These are phyloP conservation scores for Globisporangium cystogenes DNA, from an alignment of 352 stramenopile species.

Conservation along the genomic window DNA sequence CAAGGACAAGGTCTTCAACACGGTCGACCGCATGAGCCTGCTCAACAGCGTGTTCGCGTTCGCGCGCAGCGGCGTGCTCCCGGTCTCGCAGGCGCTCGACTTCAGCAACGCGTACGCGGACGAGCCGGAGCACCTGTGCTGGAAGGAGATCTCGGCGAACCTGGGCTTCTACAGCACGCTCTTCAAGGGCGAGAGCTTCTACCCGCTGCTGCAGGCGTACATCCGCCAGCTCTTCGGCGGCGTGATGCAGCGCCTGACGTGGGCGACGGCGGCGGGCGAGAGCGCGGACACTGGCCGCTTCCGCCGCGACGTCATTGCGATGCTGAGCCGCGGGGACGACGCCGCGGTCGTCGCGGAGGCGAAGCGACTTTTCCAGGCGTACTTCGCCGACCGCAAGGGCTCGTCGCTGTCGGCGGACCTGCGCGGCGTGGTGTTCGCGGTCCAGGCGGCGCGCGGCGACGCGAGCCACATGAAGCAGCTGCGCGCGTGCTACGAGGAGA, in stretches of 20 bases:
- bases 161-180: conserved; percentile 55
- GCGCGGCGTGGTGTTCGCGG: conserved; percentile 57
- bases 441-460: conserved; percentile 42
- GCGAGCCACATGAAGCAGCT: conserved; percentile 34
- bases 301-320: conserved; percentile 65
- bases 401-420: conserved; percentile 46
- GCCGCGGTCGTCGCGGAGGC: conserved; percentile 36
- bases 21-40: conserved; percentile 91
- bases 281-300: conserved; percentile 49
- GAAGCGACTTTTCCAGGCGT: conserved; percentile 49
- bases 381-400: conserved; percentile 45
- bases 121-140: conserved; percentile 68
- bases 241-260: conserved; percentile 52
- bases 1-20: conserved; percentile 41
- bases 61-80: conserved; percentile 57
- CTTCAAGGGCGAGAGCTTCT: conserved; percentile 56
- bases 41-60: conserved; percentile 93
- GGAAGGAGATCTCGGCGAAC: conserved; percentile 72
- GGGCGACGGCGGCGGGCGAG: conserved; percentile 32
- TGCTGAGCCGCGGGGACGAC: conserved; percentile 59
- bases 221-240: conserved; percentile 50
- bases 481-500: conserved; percentile 58
- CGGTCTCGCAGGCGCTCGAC: conserved; percentile 51
- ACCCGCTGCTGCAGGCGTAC: conserved; percentile 54
- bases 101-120: conserved; percentile 56